Conservation (phyloP, 495 filamentous ascomycete genomes). For the Lasiosphaeris hirsuta region DNA sequence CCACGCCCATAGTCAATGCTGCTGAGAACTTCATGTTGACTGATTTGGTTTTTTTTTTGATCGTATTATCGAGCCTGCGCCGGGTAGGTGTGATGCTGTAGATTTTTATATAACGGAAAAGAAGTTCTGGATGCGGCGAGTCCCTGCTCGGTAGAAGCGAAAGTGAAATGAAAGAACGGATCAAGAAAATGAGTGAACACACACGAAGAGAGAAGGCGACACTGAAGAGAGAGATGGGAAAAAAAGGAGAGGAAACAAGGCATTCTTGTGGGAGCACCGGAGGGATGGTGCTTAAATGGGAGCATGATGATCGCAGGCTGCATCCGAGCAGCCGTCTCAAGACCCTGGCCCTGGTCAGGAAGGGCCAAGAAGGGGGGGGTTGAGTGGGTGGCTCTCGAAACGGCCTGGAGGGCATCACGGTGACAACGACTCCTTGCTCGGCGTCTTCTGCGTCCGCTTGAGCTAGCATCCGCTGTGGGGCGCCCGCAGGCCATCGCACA, state of each 20-base stretch:
- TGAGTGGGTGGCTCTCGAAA: constrained; percentile 41
- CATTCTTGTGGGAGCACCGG: constrained; percentile 21
- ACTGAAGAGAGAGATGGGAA: constrained; percentile 20
- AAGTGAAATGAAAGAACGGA: constrained; percentile 31
- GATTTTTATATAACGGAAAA: background rate
- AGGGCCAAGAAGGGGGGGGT: constrained; percentile 9
- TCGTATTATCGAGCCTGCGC: background rate
- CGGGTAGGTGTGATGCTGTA: constrained; percentile 2
- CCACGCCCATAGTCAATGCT: constrained; percentile 44
- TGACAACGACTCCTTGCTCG: constrained; percentile 20
- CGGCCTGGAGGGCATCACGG: constrained; percentile 29
- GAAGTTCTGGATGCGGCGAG: constrained; percentile 40
- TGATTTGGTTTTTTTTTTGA: constrained; percentile 28
- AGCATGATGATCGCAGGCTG: constrained; percentile 46
- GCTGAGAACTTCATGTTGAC: constrained; percentile 55
- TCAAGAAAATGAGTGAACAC: constrained; percentile 35
- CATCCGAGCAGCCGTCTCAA: constrained; percentile 17
- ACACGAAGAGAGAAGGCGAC: constrained; percentile 21
- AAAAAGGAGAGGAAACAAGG: constrained; percentile 27
- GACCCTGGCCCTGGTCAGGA: constrained; percentile 7
- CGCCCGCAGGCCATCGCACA: background rate
- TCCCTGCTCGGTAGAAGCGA: constrained; percentile 51
- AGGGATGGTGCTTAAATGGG: constrained; percentile 44
- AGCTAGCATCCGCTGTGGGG: constrained; percentile 9
- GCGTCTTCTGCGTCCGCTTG: constrained; percentile 20